Evolutionary conservation across 2,329 filamentous ascomycete species (phyloP).

Genomic region (Fusarium nisikadoi): DNA sequence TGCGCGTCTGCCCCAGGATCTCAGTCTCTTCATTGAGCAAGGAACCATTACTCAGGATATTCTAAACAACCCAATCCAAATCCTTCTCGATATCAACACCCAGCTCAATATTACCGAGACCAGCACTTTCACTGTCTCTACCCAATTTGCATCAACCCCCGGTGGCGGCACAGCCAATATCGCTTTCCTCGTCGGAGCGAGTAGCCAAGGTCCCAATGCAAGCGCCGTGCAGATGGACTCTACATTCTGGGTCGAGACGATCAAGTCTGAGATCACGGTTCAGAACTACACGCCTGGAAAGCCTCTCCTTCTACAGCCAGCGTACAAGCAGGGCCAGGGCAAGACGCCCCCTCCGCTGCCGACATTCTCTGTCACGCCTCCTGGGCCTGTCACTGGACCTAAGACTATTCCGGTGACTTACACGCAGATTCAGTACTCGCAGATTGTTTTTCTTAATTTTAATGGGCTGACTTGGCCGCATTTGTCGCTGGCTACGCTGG

Average conservation of each 20-base stretch:
- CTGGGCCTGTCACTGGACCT: not conserved
- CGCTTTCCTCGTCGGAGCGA: not conserved
- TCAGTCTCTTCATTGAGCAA: not conserved
- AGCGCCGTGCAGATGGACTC: not conserved
- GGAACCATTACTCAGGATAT: slow-evolving; percentile 5
- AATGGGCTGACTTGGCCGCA: slow-evolving; percentile 1
- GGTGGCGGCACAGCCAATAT: slow-evolving; percentile 9
- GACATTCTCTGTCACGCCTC: not conserved
- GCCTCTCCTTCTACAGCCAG: not conserved
- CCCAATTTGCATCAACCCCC: accelerated
- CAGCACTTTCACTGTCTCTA: not conserved
- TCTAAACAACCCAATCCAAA: not conserved
- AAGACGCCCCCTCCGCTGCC: slow-evolving; percentile 2
- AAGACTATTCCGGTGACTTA: not conserved
- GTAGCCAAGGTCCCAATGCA: not conserved
- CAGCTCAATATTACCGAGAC: slow-evolving; percentile 9
- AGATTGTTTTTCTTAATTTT: slow-evolving; percentile 4
- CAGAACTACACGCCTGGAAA: not conserved
- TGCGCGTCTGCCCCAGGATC: slow-evolving; percentile 5
- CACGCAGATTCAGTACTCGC: slow-evolving; percentile 14
- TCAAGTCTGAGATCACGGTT: not conserved
- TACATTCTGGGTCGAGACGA: slow-evolving; percentile 5
- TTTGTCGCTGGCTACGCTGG: slow-evolving; percentile 6
- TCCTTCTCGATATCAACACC: slow-evolving; percentile 11
- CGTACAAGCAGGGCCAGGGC: not conserved